phyloP scores from a whole-genome alignment of 441 rosid species.

The Gossypium davidsonii region DNA sequence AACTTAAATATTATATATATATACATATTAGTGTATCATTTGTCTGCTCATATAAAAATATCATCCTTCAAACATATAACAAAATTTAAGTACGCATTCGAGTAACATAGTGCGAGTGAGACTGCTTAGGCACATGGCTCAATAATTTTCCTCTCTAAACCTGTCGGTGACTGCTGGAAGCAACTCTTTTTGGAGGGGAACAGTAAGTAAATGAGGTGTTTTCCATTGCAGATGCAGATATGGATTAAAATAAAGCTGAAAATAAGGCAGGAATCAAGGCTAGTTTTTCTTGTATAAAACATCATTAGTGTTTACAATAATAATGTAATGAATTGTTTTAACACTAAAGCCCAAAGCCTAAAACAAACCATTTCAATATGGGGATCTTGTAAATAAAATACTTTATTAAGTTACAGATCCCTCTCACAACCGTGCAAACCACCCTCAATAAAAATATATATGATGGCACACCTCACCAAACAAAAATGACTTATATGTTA shows the following conservation, averaged over 20 bases:
- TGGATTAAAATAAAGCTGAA: background rate
- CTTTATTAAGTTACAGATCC: constrained; percentile 23
- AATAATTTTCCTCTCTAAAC: background rate
- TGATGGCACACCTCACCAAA: constrained; percentile 6
- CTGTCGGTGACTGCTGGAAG: background rate
- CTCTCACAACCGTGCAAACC: constrained; percentile 20
- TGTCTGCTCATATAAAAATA: too few relatives aligned
- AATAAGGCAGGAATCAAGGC: background rate
- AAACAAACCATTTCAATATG: constrained; percentile 6
- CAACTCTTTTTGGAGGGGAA: background rate
- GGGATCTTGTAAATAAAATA: constrained; percentile 18
- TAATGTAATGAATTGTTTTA: constrained; percentile 25
- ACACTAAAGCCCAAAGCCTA: constrained; percentile 13
- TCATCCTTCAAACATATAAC: too few relatives aligned
- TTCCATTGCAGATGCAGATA: background rate
- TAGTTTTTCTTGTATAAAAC: background rate
- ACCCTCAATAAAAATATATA: background rate
- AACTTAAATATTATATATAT: too few relatives aligned
- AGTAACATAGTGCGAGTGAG: background rate
- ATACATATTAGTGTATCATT: background rate
- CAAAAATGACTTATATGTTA: background rate
- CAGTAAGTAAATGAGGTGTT: background rate
- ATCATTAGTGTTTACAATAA: constrained; percentile 2
- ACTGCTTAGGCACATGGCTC: constrained; percentile 4
- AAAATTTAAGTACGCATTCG: too few relatives aligned